phyloP scores from a whole-genome alignment of 805 yeast genomes.

The Lipomyces chichibuensis region DNA sequence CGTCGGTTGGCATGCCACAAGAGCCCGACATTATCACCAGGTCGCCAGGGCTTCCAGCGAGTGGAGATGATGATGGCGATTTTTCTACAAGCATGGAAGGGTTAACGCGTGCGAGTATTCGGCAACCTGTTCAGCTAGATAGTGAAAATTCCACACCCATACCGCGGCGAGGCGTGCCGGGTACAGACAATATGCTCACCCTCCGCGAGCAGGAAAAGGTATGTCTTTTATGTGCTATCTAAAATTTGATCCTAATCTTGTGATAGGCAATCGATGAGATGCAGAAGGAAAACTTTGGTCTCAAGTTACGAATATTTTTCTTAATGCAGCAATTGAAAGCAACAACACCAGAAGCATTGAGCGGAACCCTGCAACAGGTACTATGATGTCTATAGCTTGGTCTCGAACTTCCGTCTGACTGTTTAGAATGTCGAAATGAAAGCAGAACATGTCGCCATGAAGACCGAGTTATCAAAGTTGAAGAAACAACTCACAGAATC shows the following conservation, averaged over 20 bases:
- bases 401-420: not conserved
- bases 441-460: slow-evolving; percentile 26
- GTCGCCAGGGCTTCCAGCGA: slow-evolving; percentile 30
- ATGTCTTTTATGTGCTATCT: not conserved
- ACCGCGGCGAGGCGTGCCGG: slow-evolving; percentile 4
- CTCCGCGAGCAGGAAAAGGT: slow-evolving; percentile 37
- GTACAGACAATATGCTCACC: slow-evolving; percentile 28
- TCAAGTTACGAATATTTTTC: slow-evolving; percentile 33
- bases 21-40: slow-evolving; percentile 7
- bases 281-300: slow-evolving; percentile 37
- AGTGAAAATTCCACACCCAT: slow-evolving; percentile 27
- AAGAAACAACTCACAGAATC: slow-evolving; percentile 26
- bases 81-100: slow-evolving; percentile 30
- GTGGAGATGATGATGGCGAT: slow-evolving; percentile 10
- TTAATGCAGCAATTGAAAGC: slow-evolving; percentile 26
- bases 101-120: slow-evolving; percentile 23
- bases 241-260: not conserved
- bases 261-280: slow-evolving; percentile 32
- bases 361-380: slow-evolving; percentile 22
- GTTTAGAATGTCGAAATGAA: slow-evolving; percentile 30
- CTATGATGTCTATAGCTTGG: not conserved
- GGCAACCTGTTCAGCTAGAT: slow-evolving; percentile 3
- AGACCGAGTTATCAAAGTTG: slow-evolving; percentile 18
- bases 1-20: slow-evolving; percentile 9
- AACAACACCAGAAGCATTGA: slow-evolving; percentile 31